Conservation (phyloP, 768 basidiomycete genomes). For the Suillus lakei region DNA sequence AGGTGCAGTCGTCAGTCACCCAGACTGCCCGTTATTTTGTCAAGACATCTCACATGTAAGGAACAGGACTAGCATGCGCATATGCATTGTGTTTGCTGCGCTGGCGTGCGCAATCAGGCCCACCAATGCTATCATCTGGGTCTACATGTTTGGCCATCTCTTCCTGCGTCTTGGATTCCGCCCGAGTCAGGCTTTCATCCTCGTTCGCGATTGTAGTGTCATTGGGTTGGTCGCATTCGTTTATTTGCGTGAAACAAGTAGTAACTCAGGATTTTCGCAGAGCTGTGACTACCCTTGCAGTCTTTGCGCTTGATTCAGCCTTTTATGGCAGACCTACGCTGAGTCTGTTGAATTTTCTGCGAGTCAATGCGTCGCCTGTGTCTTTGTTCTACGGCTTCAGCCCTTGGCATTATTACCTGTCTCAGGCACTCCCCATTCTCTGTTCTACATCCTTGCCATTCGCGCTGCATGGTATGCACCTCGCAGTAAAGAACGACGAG, state of each 20-base stretch:
- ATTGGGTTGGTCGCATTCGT: slow-evolving; percentile 49
- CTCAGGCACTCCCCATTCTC: slow-evolving; percentile 85
- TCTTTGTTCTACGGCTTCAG: slow-evolving; percentile 93
- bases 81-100: slow-evolving; percentile 64
- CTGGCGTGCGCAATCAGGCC: slow-evolving; percentile 85
- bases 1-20: slow-evolving; percentile 28
- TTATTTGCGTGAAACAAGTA: slow-evolving; percentile 8
- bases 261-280: slow-evolving; percentile 13
- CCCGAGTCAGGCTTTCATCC: slow-evolving; percentile 28
- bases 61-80: slow-evolving; percentile 36
- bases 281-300: slow-evolving; percentile 22
- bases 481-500: slow-evolving; percentile 24
- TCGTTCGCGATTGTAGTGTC: slow-evolving; percentile 44
- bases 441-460: slow-evolving; percentile 78
- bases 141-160: slow-evolving; percentile 64
- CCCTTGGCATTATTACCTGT: slow-evolving; percentile 88
- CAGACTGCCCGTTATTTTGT: slow-evolving; percentile 20
- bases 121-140: slow-evolving; percentile 88
- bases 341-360: slow-evolving; percentile 83
- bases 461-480: slow-evolving; percentile 62
- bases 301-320: slow-evolving; percentile 63
- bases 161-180: slow-evolving; percentile 56
- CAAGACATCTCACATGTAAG: slow-evolving; percentile 36
- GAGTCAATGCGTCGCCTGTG: slow-evolving; percentile 81
- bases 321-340: slow-evolving; percentile 73